Base-by-base conservation (phyloP, 1,284 basidiomycete genomes). In the Cryptococcus sp. region DNA sequence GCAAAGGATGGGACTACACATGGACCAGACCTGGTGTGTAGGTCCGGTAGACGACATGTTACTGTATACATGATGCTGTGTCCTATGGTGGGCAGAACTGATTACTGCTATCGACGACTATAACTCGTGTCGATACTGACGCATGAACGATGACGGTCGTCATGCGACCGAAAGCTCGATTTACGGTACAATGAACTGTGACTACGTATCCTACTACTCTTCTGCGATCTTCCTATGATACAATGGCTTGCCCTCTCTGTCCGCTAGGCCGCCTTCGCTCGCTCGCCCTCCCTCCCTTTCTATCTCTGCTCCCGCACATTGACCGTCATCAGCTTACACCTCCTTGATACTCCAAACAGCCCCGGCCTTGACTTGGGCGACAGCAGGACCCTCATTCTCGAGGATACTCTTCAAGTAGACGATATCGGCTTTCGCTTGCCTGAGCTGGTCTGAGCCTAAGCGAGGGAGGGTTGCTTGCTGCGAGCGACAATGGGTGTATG, bases 1-100 rank as follows among this genome's bases (percentile, higher is more conserved):
- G 68, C 13, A 72, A 73, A 48, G 74, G 70, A 17, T 80, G 78
- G 78, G 66, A 76, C 48, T 77, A 78, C 57, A 71, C 64, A 13
- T 80, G 77, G 77, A 65, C 59, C 54, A 59, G 72, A 61, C 75
- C 75, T 27, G 49, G 51, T 1, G 58, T 68, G 42, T 58, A 66
- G 57, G 35, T 57, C 8, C 2, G 31, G 31, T 13, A 35, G 31
- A 35, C 17, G 22, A 60, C 56, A 22, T n/a, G 60, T 40, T 35
- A 42, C 23, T 13, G 31, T 49, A 49, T 49, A 38, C 47, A 27
- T 49, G 25, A 17, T 49, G 6, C 47, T 27, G 25, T 19, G 23
- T 25, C 25, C 25, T 6, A 25, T 25, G 6, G 25, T 25, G 25
- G 25, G 25, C 25, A 25, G 25, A 25, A 25, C 25, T 25, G 25